These are phyloP conservation scores for Pestalotiopsis sp. DNA, from an alignment of 2,329 filamentous ascomycete species.

Conservation along the genomic window DNA sequence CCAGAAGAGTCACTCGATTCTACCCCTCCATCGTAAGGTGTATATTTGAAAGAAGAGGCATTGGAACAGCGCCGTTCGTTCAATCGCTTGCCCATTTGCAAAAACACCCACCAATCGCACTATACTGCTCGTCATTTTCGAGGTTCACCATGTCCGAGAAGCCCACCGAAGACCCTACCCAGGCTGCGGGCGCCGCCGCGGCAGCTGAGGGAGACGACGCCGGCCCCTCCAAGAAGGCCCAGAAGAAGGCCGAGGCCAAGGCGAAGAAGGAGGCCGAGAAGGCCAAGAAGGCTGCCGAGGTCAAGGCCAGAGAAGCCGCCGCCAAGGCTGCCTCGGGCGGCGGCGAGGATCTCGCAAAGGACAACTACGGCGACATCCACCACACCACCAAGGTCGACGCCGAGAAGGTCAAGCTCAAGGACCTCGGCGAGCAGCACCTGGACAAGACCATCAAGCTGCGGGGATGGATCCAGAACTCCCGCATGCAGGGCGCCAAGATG, in stretches of 20 bases:
- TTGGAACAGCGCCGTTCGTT: conserved; percentile 29
- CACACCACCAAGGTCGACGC: conserved; percentile 60
- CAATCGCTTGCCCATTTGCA: conserved; percentile 28
- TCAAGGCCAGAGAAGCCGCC: conserved; percentile 71
- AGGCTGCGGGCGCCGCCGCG: conserved; percentile 25
- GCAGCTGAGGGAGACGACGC: conserved; percentile 27
- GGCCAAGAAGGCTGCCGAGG: conserved; percentile 71
- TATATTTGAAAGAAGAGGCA: conserved; percentile 3
- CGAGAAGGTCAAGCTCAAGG: conserved; percentile 61
- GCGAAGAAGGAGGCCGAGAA: conserved; percentile 88
- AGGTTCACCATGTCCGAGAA: conserved; percentile 35
- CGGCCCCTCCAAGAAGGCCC: conserved; percentile 69
- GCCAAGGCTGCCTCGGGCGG: conserved; percentile 67
- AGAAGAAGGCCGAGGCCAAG: conserved; percentile 84
- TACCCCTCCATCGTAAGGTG: conserved; percentile 1
- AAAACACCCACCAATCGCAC: not conserved
- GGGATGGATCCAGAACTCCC: conserved; percentile 83
- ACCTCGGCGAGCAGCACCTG: conserved; percentile 65
- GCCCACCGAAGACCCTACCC: conserved; percentile 24
- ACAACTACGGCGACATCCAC: conserved; percentile 77
- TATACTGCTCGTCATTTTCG: not conserved
- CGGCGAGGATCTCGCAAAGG: conserved; percentile 67
- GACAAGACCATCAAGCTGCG: conserved; percentile 76
- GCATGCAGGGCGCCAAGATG: conserved; percentile 89
- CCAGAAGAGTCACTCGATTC: conserved; percentile 7